phyloP scores from a whole-genome alignment of 2,329 filamentous ascomycete species.

The Cytospora piceae region DNA sequence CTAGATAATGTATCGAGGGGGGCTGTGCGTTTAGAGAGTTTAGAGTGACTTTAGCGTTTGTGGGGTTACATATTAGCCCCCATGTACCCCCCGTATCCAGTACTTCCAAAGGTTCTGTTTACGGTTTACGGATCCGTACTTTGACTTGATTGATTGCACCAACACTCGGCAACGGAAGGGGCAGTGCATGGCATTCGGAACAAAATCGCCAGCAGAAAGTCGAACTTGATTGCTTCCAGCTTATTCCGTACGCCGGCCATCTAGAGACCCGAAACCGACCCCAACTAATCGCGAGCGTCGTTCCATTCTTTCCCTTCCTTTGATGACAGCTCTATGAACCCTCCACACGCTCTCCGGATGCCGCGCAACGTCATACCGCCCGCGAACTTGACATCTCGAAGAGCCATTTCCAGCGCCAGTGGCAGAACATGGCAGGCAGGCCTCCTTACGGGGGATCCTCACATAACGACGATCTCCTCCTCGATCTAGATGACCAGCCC shows the following conservation, averaged over 20 bases:
- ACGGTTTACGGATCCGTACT: background rate
- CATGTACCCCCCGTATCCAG: background rate
- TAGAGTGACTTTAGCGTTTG: conserved; percentile 13
- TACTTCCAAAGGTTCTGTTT: background rate
- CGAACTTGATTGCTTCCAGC: background rate
- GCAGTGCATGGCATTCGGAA: conserved; percentile 3
- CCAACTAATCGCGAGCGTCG: background rate
- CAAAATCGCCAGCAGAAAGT: background rate
- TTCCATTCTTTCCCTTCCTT: background rate
- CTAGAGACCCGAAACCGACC: background rate
- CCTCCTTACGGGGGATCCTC: conserved; percentile 56
- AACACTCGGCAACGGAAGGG: conserved; percentile 3
- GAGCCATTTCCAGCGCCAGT: conserved; percentile 17
- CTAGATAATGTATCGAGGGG: conserved; percentile 13
- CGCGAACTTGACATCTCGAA: conserved; percentile 22
- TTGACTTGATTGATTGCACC: conserved; percentile 2
- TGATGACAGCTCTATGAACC: conserved; percentile 18
- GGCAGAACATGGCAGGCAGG: conserved; percentile 59
- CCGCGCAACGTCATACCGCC: conserved; percentile 29
- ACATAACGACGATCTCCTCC: conserved; percentile 64
- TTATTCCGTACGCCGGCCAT: conserved; percentile 2
- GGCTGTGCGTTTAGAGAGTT: conserved; percentile 22
- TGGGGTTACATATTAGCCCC: conserved; percentile 6
- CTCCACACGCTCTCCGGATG: conserved; percentile 24
- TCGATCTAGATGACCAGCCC: conserved; percentile 75